A percentile compares a stretch with the other conserved stretches of the same genome.
Evolutionary conservation across 2,329 filamentous ascomycete genomes (phyloP).

Genomic region (Sporothrix humicola): DNA sequence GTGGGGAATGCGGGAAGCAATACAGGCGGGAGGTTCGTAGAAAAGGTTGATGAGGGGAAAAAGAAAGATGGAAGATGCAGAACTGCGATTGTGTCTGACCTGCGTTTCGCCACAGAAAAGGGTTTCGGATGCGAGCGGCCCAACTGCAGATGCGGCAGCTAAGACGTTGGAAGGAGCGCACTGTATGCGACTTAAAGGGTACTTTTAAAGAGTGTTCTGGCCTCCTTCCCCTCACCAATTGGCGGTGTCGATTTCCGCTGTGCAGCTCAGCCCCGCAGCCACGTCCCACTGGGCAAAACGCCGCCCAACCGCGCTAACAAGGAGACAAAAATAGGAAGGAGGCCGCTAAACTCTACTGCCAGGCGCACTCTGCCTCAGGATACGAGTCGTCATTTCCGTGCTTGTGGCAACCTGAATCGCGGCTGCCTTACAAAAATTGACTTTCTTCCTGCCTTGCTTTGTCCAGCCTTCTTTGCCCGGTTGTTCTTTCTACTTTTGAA

Average conservation of each 20-base stretch:
- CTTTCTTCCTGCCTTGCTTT: background rate
- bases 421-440: constrained; percentile 15
- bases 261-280: constrained; percentile 35
- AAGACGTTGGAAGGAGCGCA: background rate
- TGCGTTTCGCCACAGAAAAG: constrained; percentile 36
- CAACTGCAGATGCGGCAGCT: constrained; percentile 18
- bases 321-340: constrained; percentile 32
- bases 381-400: constrained; percentile 18
- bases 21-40: background rate
- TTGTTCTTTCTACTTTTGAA: background rate
- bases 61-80: constrained; percentile 19
- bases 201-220: background rate
- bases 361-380: constrained; percentile 6
- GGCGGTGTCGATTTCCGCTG: constrained; percentile 13
- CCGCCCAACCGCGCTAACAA: constrained; percentile 27
- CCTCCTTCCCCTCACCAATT: background rate
- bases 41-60: background rate
- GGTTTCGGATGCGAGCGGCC: constrained; percentile 34
- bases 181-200: constrained; percentile 15
- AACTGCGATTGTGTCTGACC: constrained; percentile 33
- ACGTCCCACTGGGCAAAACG: constrained; percentile 24
- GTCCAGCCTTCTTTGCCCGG: background rate
- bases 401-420: constrained; percentile 2
- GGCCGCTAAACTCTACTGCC: constrained; percentile 28
- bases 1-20: constrained; percentile 1